Conservation (phyloP, 768 basidiomycete genomes). For the Tephrocybe sp. region DNA sequence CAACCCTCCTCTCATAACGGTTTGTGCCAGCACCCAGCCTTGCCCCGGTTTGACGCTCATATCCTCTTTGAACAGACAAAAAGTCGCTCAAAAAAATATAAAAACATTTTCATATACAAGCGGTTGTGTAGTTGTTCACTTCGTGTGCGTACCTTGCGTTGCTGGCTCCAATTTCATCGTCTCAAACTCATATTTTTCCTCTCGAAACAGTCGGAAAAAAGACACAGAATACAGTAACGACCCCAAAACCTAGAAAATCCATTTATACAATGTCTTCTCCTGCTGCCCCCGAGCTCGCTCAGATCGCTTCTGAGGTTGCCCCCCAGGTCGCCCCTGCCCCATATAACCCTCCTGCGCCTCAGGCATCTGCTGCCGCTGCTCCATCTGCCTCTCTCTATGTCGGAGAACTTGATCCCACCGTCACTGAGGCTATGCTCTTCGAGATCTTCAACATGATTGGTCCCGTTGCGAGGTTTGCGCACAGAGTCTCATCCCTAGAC, state of each 20-base stretch:
- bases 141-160: slow-evolving; percentile 49
- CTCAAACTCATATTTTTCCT: slow-evolving; percentile 6
- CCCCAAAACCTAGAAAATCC: slow-evolving; percentile 45
- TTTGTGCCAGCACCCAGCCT: slow-evolving; percentile 24
- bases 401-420: slow-evolving; percentile 95
- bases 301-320: slow-evolving; percentile 45
- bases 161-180: slow-evolving; percentile 10
- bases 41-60: background rate
- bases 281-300: slow-evolving; percentile 50
- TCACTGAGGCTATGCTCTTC: slow-evolving; percentile 99
- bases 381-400: slow-evolving; percentile 96
- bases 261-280: slow-evolving; percentile 53
- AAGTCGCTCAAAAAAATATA: slow-evolving; percentile 62
- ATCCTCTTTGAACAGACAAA: slow-evolving; percentile 41
- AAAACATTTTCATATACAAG: slow-evolving; percentile 67
- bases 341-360: slow-evolving; percentile 55
- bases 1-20: slow-evolving; percentile 69
- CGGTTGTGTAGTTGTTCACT: slow-evolving; percentile 69
- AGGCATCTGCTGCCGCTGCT: slow-evolving; percentile 51
- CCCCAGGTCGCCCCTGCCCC: slow-evolving; percentile 47
- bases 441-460: slow-evolving; percentile 99
- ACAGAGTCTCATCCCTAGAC: background rate
- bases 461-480: slow-evolving; percentile 86
- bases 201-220: slow-evolving; percentile 57
- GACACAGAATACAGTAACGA: slow-evolving; percentile 88